phyloP scores from a whole-genome alignment of 2,329 filamentous ascomycete species.

The Orbilia oligospora region DNA sequence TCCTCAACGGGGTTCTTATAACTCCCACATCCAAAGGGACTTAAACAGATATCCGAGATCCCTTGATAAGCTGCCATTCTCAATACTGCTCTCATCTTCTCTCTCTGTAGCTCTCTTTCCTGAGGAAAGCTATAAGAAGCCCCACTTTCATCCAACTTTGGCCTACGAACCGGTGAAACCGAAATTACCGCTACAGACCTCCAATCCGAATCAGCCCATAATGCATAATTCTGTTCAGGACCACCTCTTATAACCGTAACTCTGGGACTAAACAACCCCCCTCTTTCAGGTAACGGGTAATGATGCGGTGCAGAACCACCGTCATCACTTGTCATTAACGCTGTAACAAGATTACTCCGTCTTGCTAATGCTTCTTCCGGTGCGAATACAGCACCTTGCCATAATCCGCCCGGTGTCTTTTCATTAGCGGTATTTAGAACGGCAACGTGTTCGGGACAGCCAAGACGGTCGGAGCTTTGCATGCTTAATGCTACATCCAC shows the following conservation, averaged over 20 bases:
- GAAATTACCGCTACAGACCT: constrained; percentile 74
- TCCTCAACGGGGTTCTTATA: constrained; percentile 77
- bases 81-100: constrained; percentile 80
- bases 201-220: constrained; percentile 69
- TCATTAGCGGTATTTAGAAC: constrained; percentile 83
- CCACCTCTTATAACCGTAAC: constrained; percentile 81
- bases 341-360: constrained; percentile 80
- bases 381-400: constrained; percentile 77
- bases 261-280: constrained; percentile 78
- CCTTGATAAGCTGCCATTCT: constrained; percentile 77
- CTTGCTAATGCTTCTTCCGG: constrained; percentile 82
- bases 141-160: constrained; percentile 79
- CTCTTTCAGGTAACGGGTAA: constrained; percentile 80
- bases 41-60: constrained; percentile 73
- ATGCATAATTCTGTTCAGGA: constrained; percentile 76
- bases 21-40: constrained; percentile 71
- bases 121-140: constrained; percentile 79
- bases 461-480: constrained; percentile 55
- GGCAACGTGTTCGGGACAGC: constrained; percentile 31
- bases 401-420: constrained; percentile 82
- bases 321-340: constrained; percentile 75
- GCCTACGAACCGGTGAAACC: constrained; percentile 79
- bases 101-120: constrained; percentile 79
- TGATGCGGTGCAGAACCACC: constrained; percentile 68
- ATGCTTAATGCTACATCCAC: constrained; percentile 71